Evolutionary conservation across 176 grass and related monocot genomes (phyloP).

Genomic region (Cymbopogon citratus): DNA sequence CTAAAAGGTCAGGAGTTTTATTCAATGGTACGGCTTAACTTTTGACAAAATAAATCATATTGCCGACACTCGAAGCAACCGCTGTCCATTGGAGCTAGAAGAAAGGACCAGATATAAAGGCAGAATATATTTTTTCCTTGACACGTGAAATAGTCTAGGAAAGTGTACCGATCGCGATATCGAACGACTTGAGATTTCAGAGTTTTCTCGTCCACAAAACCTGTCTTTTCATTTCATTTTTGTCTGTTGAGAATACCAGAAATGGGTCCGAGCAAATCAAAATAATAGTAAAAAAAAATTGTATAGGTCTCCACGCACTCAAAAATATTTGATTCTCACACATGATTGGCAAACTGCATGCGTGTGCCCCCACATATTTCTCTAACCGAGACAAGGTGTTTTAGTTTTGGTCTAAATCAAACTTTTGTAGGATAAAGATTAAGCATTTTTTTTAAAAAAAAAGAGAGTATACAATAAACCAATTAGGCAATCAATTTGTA

Average conservation of each 20-base stretch:
- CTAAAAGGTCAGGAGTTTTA: not conserved
- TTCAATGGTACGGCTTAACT: not conserved
- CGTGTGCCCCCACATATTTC: not conserved
- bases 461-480: no score
- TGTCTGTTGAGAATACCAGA: not conserved
- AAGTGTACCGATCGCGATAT: not conserved
- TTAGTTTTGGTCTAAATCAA: no score
- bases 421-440: no score
- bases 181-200: not conserved
- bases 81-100: slow-evolving; percentile 2
- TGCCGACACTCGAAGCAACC: slow-evolving; percentile 24
- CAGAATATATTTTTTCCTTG: not conserved
- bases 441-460: not conserved
- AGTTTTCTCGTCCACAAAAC: not conserved
- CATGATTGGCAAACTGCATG: not conserved
- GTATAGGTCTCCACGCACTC: not conserved
- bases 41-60: not conserved
- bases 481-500: no score
- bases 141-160: not conserved
- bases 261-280: not conserved
- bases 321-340: not conserved
- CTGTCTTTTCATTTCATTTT: not conserved
- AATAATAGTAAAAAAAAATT: not conserved
- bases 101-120: not conserved
- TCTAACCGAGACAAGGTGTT: not conserved